phyloP scores from a whole-genome alignment of 495 filamentous ascomycete genomes.

The Aspergillus nidulans region DNA sequence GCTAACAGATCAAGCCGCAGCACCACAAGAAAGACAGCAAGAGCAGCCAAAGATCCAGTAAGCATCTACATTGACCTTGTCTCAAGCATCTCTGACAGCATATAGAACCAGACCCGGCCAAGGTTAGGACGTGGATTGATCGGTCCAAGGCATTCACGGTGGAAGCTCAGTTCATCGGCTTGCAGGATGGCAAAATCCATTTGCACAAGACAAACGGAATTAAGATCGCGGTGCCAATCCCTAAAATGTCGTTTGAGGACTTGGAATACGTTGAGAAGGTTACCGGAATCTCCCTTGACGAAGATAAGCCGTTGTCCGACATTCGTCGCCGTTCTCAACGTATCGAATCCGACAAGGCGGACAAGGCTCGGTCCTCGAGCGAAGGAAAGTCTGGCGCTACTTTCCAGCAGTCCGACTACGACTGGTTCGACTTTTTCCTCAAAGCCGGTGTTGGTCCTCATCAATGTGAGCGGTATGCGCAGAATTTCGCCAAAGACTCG shows the following conservation, averaged over 20 bases:
- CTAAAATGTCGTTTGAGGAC: slow-evolving; percentile 93
- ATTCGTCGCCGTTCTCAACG: slow-evolving; percentile 49
- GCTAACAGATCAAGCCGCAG: slow-evolving; percentile 53
- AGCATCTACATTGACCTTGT: slow-evolving; percentile 33
- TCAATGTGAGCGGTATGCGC: slow-evolving; percentile 89
- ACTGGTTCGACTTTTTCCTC: slow-evolving; percentile 99
- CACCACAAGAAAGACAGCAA: slow-evolving; percentile 65
- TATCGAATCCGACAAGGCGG: slow-evolving; percentile 26
- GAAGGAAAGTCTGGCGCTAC: slow-evolving; percentile 48
- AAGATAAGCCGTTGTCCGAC: slow-evolving; percentile 91
- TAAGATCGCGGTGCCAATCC: slow-evolving; percentile 92
- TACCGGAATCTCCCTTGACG: slow-evolving; percentile 86
- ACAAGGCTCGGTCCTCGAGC: slow-evolving; percentile 14
- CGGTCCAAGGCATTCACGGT: slow-evolving; percentile 93
- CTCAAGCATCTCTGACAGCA: slow-evolving; percentile 14
- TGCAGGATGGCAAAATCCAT: slow-evolving; percentile 91
- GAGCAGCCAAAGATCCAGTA: slow-evolving; percentile 66
- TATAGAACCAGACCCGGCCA: slow-evolving; percentile 75
- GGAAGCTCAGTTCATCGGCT: slow-evolving; percentile 91
- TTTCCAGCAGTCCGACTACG: slow-evolving; percentile 65
- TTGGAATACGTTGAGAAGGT: slow-evolving; percentile 87
- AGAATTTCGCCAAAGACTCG: slow-evolving; percentile 80
- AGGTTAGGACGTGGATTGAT: slow-evolving; percentile 90
- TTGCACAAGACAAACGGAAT: slow-evolving; percentile 97
- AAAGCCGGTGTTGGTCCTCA: slow-evolving; percentile 84